These are phyloP conservation scores for Chaetothyriales sp. DNA, from an alignment of 2,329 filamentous ascomycete genomes.

Conservation along the genomic window DNA sequence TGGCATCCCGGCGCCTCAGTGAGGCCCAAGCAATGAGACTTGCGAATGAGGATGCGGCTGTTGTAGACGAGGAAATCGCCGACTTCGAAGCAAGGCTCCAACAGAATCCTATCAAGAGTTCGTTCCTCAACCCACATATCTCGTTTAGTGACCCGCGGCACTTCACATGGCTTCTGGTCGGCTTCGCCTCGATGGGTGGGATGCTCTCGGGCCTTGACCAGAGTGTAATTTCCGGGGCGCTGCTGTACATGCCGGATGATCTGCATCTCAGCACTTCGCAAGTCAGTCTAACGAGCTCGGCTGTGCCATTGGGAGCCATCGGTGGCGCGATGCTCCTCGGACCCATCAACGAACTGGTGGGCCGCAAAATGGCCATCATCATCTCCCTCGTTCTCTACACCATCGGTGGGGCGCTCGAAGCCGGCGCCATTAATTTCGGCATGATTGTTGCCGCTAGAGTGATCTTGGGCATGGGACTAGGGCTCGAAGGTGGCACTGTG, in stretches of 20 bases:
- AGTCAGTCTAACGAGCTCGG: constrained; percentile 54
- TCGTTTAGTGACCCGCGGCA: constrained; percentile 48
- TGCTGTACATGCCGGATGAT: constrained; percentile 50
- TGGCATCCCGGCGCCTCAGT: no score
- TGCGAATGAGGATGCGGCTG: no score
- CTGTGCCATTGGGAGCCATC: constrained; percentile 59
- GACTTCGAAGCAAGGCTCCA: constrained; percentile 22
- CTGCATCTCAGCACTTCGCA: constrained; percentile 43
- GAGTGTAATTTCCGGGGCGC: constrained; percentile 58
- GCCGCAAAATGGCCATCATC: constrained; percentile 55
- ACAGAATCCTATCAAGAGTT: constrained; percentile 11
- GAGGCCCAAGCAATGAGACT: no score
- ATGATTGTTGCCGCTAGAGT: constrained; percentile 59
- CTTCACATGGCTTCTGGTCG: constrained; percentile 56
- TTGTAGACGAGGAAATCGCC: no score
- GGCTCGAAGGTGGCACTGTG: constrained; percentile 60
- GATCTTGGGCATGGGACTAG: constrained; percentile 56
- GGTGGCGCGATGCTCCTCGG: constrained; percentile 54
- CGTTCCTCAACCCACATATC: constrained; percentile 27
- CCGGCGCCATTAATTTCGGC: constrained; percentile 52
- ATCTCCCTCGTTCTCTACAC: constrained; percentile 58
- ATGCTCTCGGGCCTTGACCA: constrained; percentile 60
- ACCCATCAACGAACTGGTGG: constrained; percentile 54
- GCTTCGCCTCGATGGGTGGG: constrained; percentile 63
- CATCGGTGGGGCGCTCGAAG: constrained; percentile 53